phyloP scores from a whole-genome alignment of 805 yeast genomes.

The Teunomyces kruisii region DNA sequence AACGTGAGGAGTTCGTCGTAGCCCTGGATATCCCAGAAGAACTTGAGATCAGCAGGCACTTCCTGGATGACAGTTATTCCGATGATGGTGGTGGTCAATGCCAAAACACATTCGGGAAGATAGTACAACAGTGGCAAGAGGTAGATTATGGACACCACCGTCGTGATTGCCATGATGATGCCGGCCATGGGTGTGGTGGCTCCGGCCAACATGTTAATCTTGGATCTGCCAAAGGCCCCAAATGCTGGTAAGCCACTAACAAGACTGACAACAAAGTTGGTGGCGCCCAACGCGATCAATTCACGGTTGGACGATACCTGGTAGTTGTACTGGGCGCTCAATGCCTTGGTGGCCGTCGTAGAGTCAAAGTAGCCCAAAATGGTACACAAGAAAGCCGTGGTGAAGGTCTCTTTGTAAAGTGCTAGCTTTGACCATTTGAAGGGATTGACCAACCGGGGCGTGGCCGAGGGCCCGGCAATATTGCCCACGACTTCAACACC shows the following conservation, averaged over 20 bases:
- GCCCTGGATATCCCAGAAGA: constrained; percentile 21
- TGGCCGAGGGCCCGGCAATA: constrained; percentile 12
- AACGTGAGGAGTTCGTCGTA: constrained; percentile 23
- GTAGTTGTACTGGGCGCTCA: constrained; percentile 32
- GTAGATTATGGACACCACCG: constrained; percentile 22
- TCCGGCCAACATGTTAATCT: constrained; percentile 46
- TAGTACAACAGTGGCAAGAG: constrained; percentile 25
- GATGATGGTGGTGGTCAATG: constrained; percentile 33
- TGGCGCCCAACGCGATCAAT: constrained; percentile 31
- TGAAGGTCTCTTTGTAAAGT: constrained; percentile 23
- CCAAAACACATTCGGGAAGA: constrained; percentile 34
- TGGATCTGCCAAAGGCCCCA: constrained; percentile 39
- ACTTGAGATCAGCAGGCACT: constrained; percentile 19
- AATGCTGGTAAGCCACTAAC: constrained; percentile 36
- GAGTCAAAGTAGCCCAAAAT: constrained; percentile 36
- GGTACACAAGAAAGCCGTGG: constrained; percentile 32
- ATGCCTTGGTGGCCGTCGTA: constrained; percentile 33
- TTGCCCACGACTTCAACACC: constrained; percentile 34
- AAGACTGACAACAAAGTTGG: constrained; percentile 26
- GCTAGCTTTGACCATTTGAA: constrained; percentile 16
- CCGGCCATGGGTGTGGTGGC: constrained; percentile 41
- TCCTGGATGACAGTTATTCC: constrained; percentile 53
- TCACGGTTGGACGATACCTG: constrained; percentile 33
- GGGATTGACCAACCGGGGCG: constrained; percentile 20
- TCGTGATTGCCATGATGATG: constrained; percentile 30